Evolutionary conservation across 305 asterid species (phyloP).

Genomic region (Petunia hybrid): DNA sequence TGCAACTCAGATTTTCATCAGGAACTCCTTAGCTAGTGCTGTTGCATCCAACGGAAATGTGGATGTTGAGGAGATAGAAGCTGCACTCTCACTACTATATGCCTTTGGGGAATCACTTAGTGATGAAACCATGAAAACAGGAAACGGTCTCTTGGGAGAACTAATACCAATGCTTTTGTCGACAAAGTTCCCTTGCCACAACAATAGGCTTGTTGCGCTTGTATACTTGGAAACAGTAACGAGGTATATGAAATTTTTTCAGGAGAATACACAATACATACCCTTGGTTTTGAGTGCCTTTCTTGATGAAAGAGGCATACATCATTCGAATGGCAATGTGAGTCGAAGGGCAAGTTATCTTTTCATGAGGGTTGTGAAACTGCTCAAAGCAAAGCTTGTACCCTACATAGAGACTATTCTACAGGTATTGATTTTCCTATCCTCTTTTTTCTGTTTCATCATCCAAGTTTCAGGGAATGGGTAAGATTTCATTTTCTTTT

Average conservation of each 20-base stretch:
- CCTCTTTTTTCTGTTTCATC: constrained; percentile 26
- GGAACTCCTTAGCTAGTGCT: constrained; percentile 72
- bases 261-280: constrained; percentile 79
- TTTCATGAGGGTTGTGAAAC: constrained; percentile 92
- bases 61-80: constrained; percentile 93
- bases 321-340: constrained; percentile 80
- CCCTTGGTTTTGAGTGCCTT: constrained; percentile 78
- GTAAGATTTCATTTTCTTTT: constrained; percentile 28
- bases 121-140: constrained; percentile 73
- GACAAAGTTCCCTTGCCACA: constrained; percentile 88
- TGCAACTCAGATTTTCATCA: constrained; percentile 78
- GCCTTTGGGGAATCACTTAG: constrained; percentile 87
- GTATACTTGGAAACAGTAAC: constrained; percentile 88
- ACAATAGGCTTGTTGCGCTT: constrained; percentile 86
- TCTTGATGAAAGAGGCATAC: constrained; percentile 96
- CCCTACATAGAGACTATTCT: constrained; percentile 91
- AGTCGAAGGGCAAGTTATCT: constrained; percentile 93
- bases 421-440: constrained; percentile 63
- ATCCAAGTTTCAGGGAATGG: background rate
- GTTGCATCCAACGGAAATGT: constrained; percentile 69
- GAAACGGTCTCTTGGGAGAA: constrained; percentile 75
- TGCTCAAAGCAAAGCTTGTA: constrained; percentile 83
- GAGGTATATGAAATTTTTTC: constrained; percentile 80
- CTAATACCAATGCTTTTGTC: constrained; percentile 83
- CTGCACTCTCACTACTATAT: constrained; percentile 85